Conservation (phyloP, 768 basidiomycete genomes). For the Lentinula sp. region DNA sequence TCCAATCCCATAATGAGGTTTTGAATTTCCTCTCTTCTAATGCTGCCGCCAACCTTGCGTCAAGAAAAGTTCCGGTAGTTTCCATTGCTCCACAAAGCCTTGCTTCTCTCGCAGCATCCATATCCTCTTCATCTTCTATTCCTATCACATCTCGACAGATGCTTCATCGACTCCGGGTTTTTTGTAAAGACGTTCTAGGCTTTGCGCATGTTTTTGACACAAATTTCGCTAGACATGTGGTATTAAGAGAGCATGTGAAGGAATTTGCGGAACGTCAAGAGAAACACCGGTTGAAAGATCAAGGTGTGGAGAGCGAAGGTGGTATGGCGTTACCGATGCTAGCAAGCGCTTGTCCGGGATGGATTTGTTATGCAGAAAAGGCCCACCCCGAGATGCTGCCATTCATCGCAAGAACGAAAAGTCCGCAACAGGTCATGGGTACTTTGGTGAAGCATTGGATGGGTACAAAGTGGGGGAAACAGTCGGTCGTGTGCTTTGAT, state of each 20-base stretch:
- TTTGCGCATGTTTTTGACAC: slow-evolving; percentile 89
- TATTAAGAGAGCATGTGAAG: slow-evolving; percentile 70
- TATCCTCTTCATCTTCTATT: slow-evolving; percentile 38
- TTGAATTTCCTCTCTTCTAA: slow-evolving; percentile 69
- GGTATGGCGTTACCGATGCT: slow-evolving; percentile 68
- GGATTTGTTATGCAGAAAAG: slow-evolving; percentile 99
- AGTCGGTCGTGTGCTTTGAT: slow-evolving; percentile 39
- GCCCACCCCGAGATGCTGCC: slow-evolving; percentile 91
- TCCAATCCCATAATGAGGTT: slow-evolving; percentile 93
- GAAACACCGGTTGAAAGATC: slow-evolving; percentile 12
- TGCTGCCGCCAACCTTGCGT: slow-evolving; percentile 26
- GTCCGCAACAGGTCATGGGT: slow-evolving; percentile 93
- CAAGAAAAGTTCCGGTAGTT: slow-evolving; percentile 57
- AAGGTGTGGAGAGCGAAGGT: slow-evolving; percentile 15
- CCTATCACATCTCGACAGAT: slow-evolving; percentile 49
- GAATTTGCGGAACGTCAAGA: slow-evolving; percentile 76
- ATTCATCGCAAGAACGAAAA: slow-evolving; percentile 83
- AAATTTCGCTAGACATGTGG: slow-evolving; percentile 87
- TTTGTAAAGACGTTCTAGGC: slow-evolving; percentile 62
- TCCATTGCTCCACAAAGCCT: slow-evolving; percentile 90
- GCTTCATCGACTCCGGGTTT: slow-evolving; percentile 65
- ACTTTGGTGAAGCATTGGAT: slow-evolving; percentile 90
- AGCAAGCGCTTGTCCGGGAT: slow-evolving; percentile 94
- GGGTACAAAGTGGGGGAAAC: slow-evolving; percentile 55
- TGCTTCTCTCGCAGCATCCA: slow-evolving; percentile 69